phyloP scores from a whole-genome alignment of 495 filamentous ascomycete genomes.

The Daldinia bambusicola region DNA sequence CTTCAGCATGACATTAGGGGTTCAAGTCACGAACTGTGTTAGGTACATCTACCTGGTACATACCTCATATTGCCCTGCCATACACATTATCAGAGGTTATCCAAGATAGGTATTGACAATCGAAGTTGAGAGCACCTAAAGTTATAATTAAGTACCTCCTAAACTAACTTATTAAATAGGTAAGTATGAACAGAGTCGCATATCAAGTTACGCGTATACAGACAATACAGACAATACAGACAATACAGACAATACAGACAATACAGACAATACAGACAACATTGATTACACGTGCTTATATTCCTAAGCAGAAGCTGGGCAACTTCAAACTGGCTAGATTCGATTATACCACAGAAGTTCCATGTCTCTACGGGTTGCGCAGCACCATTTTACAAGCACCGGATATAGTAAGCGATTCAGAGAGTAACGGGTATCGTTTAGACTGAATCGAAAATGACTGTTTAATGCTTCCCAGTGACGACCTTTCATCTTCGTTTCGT shows the following conservation, averaged over 20 bases:
- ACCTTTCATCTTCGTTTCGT: conserved; percentile 45
- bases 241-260: too few relatives aligned
- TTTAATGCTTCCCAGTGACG: conserved; percentile 21
- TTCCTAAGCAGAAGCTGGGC: background rate
- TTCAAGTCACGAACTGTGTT: too few relatives aligned
- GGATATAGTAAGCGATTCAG: conserved; percentile 1
- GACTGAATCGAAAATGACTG: conserved; percentile 29
- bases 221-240: too few relatives aligned
- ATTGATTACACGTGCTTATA: background rate
- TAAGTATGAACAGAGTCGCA: background rate
- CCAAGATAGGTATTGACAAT: too few relatives aligned
- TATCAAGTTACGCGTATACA: background rate
- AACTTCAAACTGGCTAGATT: background rate
- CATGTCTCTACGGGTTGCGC: background rate
- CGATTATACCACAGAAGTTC: background rate
- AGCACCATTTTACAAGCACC: background rate
- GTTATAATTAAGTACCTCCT: too few relatives aligned
- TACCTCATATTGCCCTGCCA: too few relatives aligned
- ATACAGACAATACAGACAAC: background rate
- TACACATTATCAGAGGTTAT: too few relatives aligned
- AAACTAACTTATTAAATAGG: too few relatives aligned
- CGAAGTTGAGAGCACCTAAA: too few relatives aligned
- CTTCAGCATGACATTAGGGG: too few relatives aligned
- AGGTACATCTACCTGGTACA: too few relatives aligned
- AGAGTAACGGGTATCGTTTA: conserved; percentile 43